Evolutionary conservation across 2,329 filamentous ascomycete species (phyloP), one percentile per base, ranked within the genome.

Genomic region (Geosmithia flava): DNA sequence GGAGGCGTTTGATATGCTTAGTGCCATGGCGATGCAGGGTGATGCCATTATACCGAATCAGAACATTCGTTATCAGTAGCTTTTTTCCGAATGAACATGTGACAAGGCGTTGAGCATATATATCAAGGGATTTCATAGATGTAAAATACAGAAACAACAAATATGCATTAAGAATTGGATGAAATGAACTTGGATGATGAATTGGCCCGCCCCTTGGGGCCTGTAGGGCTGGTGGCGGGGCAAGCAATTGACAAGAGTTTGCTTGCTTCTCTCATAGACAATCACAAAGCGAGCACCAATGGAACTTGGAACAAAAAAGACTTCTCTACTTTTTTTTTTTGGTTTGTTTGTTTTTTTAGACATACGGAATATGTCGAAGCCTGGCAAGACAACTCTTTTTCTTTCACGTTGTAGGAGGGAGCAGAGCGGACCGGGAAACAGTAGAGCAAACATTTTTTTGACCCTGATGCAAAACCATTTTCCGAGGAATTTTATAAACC

Each of bases 401-500:
- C 29, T 37, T 13, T 37, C 33, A 37, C 33, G 13, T 7, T 37
- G 33, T n/a, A n/a, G n/a, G n/a, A 37, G 33, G 15, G 33, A 16
- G 3, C 15, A 37, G 13, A 13, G 10, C 33, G 13, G 80, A 56
- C 80, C 23, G 4, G 23, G 23, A 27, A 8, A 27, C 4, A 5
- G 23, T 77, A 37, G 75, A 78, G 61, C 59, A 65, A 63, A 61
- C 56, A 63, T 63, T 37, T 13, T 37, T 37, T 37, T 63, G 63
- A 65, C 62, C 64, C 59, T 68, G 63, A 69, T 68, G 67, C 62
- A 69, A 68, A n/a, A 69, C 68, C 61, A 69, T 68, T 61, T 37
- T 68, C 68, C 66, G 65, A 70, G 68, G 66, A 67, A n/a, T 69
- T 65, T n/a, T n/a, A n/a, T 68, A 68, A 27, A 59, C 62, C 66